Percentiles rank a stretch among this genome's conserved stretches.
These are phyloP conservation scores for Arthrobotrys iridis DNA, from an alignment of 2,329 filamentous ascomycete genomes.

Conservation along the genomic window DNA sequence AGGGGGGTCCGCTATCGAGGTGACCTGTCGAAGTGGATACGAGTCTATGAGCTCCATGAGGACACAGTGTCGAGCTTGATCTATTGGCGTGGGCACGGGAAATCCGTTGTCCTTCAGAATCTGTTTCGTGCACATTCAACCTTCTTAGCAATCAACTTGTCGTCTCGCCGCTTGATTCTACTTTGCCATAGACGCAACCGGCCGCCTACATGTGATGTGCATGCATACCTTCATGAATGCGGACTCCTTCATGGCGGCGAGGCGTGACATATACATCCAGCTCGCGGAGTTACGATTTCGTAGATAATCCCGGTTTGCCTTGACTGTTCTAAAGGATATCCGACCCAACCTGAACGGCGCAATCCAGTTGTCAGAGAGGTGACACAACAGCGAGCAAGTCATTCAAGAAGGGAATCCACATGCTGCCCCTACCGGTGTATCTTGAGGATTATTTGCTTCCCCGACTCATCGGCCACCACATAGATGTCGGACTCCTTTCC, in stretches of 20 bases:
- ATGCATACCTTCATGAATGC: slow-evolving; percentile 84
- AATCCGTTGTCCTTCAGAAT: slow-evolving; percentile 82
- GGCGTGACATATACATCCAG: slow-evolving; percentile 97
- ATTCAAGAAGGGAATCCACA: slow-evolving; percentile 42
- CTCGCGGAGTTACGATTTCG: slow-evolving; percentile 80
- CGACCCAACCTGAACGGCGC: slow-evolving; percentile 71
- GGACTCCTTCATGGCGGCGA: slow-evolving; percentile 93
- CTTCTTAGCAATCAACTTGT: slow-evolving; percentile 10
- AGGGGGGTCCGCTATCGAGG: slow-evolving; percentile 82
- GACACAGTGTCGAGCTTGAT: slow-evolving; percentile 92
- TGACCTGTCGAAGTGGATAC: slow-evolving; percentile 88
- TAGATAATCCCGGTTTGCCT: slow-evolving; percentile 94
- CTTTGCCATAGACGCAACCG: slow-evolving; percentile 24
- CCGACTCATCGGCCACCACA: slow-evolving; percentile 83
- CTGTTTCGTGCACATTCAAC: slow-evolving; percentile 30
- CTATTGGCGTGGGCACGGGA: slow-evolving; percentile 85
- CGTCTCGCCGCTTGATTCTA: slow-evolving; percentile 1
- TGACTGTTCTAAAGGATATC: slow-evolving; percentile 96
- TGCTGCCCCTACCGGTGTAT: slow-evolving; percentile 74
- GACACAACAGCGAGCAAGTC: slow-evolving; percentile 31
- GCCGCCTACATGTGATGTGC: slow-evolving; percentile 11
- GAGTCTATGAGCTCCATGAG: slow-evolving; percentile 95
- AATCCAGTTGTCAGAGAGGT: slow-evolving; percentile 7
- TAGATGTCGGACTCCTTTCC: slow-evolving; percentile 98
- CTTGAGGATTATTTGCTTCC: slow-evolving; percentile 84